A percentile compares a stretch with the other conserved stretches of the same genome.
Conservation (phyloP, 2,329 filamentous ascomycete genomes). For the Penicillium sp. region DNA sequence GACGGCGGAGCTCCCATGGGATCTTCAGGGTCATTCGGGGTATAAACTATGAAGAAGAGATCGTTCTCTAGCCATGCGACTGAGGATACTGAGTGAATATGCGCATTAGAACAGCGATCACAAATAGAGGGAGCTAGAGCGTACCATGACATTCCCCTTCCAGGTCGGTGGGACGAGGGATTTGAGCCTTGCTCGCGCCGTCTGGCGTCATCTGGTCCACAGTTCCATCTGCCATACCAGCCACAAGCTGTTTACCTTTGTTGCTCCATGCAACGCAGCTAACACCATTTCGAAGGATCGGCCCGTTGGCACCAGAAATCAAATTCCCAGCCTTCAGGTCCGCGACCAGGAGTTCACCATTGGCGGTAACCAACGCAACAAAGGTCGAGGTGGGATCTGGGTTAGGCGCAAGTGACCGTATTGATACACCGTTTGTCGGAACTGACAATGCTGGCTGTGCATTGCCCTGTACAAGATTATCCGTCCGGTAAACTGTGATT, state of each 20-base stretch:
- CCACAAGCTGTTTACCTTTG: slow-evolving; percentile 88
- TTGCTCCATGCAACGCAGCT: slow-evolving; percentile 89
- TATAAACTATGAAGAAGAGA: slow-evolving; percentile 79
- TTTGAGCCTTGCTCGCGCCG: slow-evolving; percentile 72
- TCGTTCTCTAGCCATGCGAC: slow-evolving; percentile 88
- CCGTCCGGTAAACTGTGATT: slow-evolving; percentile 78
- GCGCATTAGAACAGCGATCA: neutral
- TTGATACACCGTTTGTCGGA: slow-evolving; percentile 69
- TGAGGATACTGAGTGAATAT: slow-evolving; percentile 61
- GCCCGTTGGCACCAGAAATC: slow-evolving; percentile 60
- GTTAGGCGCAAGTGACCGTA: slow-evolving; percentile 78
- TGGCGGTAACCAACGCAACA: slow-evolving; percentile 76
- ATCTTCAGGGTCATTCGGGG: slow-evolving; percentile 57
- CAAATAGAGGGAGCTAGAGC: neutral
- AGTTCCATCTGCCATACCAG: slow-evolving; percentile 78
- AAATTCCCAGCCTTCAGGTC: slow-evolving; percentile 71
- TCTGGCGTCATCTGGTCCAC: slow-evolving; percentile 81
- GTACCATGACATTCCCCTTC: slow-evolving; percentile 65
- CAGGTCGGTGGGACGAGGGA: slow-evolving; percentile 74
- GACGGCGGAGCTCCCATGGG: slow-evolving; percentile 62
- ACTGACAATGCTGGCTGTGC: slow-evolving; percentile 73
- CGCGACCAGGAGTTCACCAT: slow-evolving; percentile 80
- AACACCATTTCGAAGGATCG: slow-evolving; percentile 70
- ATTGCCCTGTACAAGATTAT: slow-evolving; percentile 65
- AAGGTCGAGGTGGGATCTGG: slow-evolving; percentile 68